These are phyloP conservation scores for Pulicaria dysenterica DNA, from an alignment of 129 eudicot species.

Conservation along the genomic window DNA sequence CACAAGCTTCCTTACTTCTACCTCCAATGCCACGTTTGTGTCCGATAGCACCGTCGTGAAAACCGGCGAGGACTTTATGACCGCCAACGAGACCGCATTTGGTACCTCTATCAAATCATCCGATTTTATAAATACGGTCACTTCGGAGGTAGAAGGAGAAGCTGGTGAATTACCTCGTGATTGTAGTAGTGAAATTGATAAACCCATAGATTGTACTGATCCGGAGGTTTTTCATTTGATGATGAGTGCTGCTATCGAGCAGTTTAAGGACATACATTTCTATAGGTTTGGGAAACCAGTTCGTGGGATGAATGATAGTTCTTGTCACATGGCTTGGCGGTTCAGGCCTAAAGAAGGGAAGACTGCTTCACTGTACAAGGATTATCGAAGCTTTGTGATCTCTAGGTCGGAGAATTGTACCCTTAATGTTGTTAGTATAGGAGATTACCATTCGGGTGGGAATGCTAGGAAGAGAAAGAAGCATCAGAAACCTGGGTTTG, in stretches of 20 bases:
- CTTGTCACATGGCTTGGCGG: constrained; percentile 98
- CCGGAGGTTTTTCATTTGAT: constrained; percentile 80
- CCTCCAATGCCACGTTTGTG: constrained; percentile 74
- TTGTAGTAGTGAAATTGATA: constrained; percentile 57
- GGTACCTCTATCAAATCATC: constrained; percentile 50
- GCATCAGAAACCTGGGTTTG: constrained; percentile 57
- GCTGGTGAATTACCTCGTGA: constrained; percentile 35
- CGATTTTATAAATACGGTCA: constrained; percentile 41
- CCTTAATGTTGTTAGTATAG: constrained; percentile 63
- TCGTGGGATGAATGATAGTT: constrained; percentile 55
- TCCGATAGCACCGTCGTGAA: constrained; percentile 63
- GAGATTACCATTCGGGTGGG: constrained; percentile 82
- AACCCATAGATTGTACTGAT: constrained; percentile 77
- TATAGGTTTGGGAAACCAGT: constrained; percentile 87
- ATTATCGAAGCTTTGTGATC: constrained; percentile 70
- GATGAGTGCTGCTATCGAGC: constrained; percentile 82
- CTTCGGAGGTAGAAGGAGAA: constrained; percentile 9
- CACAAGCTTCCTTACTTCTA: constrained; percentile 66
- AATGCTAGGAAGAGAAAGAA: constrained; percentile 82
- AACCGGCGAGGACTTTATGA: constrained; percentile 90
- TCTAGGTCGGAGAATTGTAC: constrained; percentile 62
- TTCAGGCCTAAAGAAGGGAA: constrained; percentile 90
- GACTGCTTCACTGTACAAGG: constrained; percentile 69
- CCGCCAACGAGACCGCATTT: constrained; percentile 51
- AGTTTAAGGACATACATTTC: constrained; percentile 77